phyloP scores from a whole-genome alignment of 1,284 basidiomycete species.

The Boletellus sp. region DNA sequence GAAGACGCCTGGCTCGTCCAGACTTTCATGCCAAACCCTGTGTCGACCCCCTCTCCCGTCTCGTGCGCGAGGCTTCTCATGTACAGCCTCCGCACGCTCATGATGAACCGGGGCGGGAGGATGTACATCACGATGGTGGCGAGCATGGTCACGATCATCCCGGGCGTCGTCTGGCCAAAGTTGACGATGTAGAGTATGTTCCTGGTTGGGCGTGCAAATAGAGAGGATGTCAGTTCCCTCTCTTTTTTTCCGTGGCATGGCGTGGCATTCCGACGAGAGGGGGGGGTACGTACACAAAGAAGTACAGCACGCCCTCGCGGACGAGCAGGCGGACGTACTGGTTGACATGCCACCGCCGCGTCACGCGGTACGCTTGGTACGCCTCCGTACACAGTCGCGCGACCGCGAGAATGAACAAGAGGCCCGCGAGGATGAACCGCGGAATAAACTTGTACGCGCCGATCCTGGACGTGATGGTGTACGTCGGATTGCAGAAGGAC shows the following conservation, averaged over 20 bases:
- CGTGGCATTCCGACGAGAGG: no score
- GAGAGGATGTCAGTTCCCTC: no score
- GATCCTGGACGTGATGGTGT: background rate
- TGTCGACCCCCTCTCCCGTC: constrained; percentile 7
- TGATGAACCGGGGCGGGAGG: constrained; percentile 21
- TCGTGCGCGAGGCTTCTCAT: background rate
- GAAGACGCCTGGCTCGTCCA: background rate
- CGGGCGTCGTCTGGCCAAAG: constrained; percentile 1
- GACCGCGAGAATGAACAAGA: constrained; percentile 18
- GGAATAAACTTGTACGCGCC: constrained; percentile 16
- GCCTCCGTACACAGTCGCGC: constrained; percentile 9
- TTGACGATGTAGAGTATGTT: constrained; percentile 15
- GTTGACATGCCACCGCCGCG: constrained; percentile 14
- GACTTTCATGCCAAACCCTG: constrained; percentile 16
- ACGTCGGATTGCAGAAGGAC: constrained; percentile 15
- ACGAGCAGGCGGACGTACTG: constrained; percentile 14
- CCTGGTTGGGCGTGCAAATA: no score
- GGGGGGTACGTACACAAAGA: constrained; percentile 16
- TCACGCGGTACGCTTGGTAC: constrained; percentile 10
- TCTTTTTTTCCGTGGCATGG: no score
- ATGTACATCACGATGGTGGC: constrained; percentile 8
- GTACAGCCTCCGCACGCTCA: constrained; percentile 17
- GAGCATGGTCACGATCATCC: background rate
- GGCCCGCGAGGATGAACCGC: constrained; percentile 14
- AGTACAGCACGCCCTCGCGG: constrained; percentile 16